Base-by-base conservation (phyloP, 345 rosid species). In the Gossypium australe region DNA sequence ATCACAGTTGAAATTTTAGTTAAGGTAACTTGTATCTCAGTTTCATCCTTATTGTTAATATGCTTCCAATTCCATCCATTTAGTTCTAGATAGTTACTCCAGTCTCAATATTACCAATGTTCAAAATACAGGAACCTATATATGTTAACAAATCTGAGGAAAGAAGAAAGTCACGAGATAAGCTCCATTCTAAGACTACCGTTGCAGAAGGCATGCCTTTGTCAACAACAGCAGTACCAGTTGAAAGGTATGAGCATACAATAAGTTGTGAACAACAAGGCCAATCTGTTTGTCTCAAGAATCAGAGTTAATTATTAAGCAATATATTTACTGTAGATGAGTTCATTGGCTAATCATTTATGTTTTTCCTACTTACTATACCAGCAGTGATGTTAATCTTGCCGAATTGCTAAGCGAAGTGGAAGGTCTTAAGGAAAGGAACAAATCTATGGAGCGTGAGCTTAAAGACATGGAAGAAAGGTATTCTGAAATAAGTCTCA, bases 381-480 rank as follows among this genome's bases (percentile, higher is more conserved):
- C 78, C 66, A 72, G 77, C 65, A 77, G 77, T 67, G 85, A 80
- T 34, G 76, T 74, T 78, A 83, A 68, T 71, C 65, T 75, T 20
- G 27, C 79, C 16, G 87, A 87, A 78, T 45, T 87, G 78, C 75
- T 78, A 74, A 81, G 74, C 17, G 92, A 89, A 74, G 67, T 87
- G 78, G 82, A 77, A 20, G 69, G 78, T 17, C 78, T 86, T 52
- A 87, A 78, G 81, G 93, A 91, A 77, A 89, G 80, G 85, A 96
- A 92, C 81, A 80, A 78, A 78, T 52, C 76, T 7, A 93, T 92
- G 97, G 98, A 90, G 78, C 76, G 80, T 67, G 98, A 96, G 82
- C 84, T 96, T 78, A 93, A 87, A 83, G 98, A 96, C 59, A 93
- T 89, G 93, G 90, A 96, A 87, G 97, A 88, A 70, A 85, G 92